Evolutionary conservation across 148 eudicot species (phyloP).

Genomic region (Simmondsia chinensis): DNA sequence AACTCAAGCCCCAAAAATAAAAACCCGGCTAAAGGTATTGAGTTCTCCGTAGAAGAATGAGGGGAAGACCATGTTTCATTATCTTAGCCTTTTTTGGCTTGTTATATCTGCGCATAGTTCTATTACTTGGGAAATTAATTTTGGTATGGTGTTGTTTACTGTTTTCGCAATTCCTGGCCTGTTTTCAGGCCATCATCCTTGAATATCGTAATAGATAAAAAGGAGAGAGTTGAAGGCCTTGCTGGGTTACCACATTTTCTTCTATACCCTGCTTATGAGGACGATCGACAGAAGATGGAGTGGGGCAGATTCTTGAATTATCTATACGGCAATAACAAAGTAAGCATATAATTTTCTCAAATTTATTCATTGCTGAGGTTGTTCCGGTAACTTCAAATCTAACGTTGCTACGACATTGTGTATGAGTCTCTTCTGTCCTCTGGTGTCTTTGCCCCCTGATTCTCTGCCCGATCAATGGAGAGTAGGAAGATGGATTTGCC

Average conservation of each 20-base stretch:
- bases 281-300: slow-evolving; percentile 15
- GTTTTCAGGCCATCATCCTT: slow-evolving; percentile 14
- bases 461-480: background rate
- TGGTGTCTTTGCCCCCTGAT: background rate
- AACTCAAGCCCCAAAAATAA: too few species aligned
- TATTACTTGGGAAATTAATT: background rate
- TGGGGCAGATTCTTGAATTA: slow-evolving; percentile 29
- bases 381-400: background rate
- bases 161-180: background rate
- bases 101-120: background rate
- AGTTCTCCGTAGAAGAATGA: too few species aligned
- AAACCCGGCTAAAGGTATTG: too few species aligned
- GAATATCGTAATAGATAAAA: slow-evolving; percentile 19
- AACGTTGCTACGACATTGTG: too few species aligned
- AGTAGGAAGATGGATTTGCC: background rate
- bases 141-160: background rate
- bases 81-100: too few species aligned
- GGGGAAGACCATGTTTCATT: too few species aligned
- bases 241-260: slow-evolving; percentile 15
- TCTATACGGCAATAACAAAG: slow-evolving; percentile 18
- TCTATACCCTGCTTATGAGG: slow-evolving; percentile 19
- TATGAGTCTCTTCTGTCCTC: background rate
- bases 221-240: slow-evolving; percentile 4
- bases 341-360: slow-evolving; percentile 7
- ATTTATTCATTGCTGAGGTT: background rate